Base-by-base conservation (phyloP, 306 rosid species). In the Sindora glabra region DNA sequence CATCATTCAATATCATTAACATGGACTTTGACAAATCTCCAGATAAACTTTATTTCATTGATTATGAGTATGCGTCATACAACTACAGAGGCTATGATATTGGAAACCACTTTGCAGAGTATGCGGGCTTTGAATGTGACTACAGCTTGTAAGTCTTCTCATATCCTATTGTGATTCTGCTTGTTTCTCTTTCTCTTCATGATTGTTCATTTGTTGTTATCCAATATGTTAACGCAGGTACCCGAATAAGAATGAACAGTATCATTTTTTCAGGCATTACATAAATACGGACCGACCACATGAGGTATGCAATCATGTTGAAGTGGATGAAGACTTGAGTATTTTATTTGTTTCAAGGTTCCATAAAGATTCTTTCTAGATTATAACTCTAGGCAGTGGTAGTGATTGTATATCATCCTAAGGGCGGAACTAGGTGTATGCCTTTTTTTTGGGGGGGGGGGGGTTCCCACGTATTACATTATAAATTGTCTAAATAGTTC, bases 1-100 rank as follows among this genome's bases (percentile, higher is more conserved):
- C 59, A 22, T 22, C 40, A 32, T 59, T 79, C 23, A 25, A 7
- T 48, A 26, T 71, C 41, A 63, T 64, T 38, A 48, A 58, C 13
- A 71, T 60, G 25, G 44, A n/a, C 34, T 74, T 62, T 69, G 56
- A 42, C 55, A 39, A 75, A 60, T 75, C 48, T 81, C 41, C 85
- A 94, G 99, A 71, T 51, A 85, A 79, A 69, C 84, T 94, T 26
- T 84, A 94, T 79, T 47, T 94, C 65, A 94, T 94, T 38, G 99
- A 94, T 77, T 94, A 89, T 32, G 99, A 94, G 83, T 94, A 94
- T 33, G 99, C 89, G 54, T 89, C 97, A 18, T 94, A 94, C 94
- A 94, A 73, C 69, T 89, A 80, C 63, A 82, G 95, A 89, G 95
- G 99, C 78, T 94, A 29, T 36, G 99, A 94, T 78, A 74, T 94